Evolutionary conservation across 129 eudicot genomes (phyloP), one percentile per base, ranked within the genome.

Genomic region (Flaveria bidentis): DNA sequence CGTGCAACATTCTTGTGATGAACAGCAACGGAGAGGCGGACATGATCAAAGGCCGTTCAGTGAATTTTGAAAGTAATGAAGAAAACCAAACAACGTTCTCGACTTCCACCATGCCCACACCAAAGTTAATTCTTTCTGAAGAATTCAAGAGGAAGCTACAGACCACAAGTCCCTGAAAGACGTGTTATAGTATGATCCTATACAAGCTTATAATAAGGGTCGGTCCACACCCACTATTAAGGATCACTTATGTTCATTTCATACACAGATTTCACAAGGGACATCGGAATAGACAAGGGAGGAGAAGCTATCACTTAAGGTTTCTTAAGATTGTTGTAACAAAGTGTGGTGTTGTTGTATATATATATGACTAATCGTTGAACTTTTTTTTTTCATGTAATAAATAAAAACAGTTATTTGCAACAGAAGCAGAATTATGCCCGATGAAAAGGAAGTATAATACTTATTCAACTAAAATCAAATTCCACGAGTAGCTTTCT

Each of bases 1-100:
- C 91, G 0, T 86, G 94, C 75, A 85, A 86, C 87, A 85, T 91
- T 78, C 86, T 91, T 61, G 84, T 72, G 62, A 81, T 88, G 87
- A 88, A 88, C 74, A 83, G 79, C 13, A 68, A 86, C 3, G 92
- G 94, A 33, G 88, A 91, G 46, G 85, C 81, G 14, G 88, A 88
- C 16, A 73, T 83, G 72, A 80, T 88, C 23, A 85, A 64, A 39
- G 83, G 77, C 25, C 81, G 69, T 41, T 56, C 85, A 22, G 71
- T 64, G 16, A 52, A 60, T 33, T 80, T 64, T 23, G 67, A 53
- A 17, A 72, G 75, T 16, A 71, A 68, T 26, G 77, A 69, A 16
- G 78, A 80, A 23, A 82, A 9, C n/a, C 78, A 51, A 4, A n/a
- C 45, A 46, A 52, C 17, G 16, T 69, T 69, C 0, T 45, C 76